Conservation (phyloP, 768 basidiomycete genomes). For the Lactifluus pinguis region DNA sequence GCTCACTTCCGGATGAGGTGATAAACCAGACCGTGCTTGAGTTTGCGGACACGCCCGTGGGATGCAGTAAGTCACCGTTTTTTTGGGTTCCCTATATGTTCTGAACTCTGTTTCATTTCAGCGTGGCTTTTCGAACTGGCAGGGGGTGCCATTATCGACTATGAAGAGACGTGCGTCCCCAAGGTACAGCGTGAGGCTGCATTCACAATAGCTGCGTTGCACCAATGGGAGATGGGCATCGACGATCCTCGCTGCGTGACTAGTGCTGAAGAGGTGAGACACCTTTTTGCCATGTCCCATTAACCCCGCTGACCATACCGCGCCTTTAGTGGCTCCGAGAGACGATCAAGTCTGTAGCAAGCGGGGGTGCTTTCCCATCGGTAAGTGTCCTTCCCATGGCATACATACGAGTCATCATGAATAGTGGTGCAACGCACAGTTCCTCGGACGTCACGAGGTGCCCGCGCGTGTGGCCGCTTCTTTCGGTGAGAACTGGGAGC, state of each 20-base stretch:
- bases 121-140: conserved; percentile 92
- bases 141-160: conserved; percentile 69
- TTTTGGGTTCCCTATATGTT: not conserved
- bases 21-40: conserved; percentile 74
- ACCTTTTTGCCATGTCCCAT: conserved; percentile 2
- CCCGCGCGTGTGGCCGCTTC: conserved; percentile 53
- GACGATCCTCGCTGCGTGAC: conserved; percentile 74
- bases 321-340: conserved; percentile 64
- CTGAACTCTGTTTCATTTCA: conserved; percentile 22
- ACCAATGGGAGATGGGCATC: conserved; percentile 85
- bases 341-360: conserved; percentile 59
- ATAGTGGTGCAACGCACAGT: conserved; percentile 34
- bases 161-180: conserved; percentile 65
- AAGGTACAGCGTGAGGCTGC: conserved; percentile 68
- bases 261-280: conserved; percentile 69
- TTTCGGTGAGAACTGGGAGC: conserved; percentile 68
- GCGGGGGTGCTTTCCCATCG: conserved; percentile 78
- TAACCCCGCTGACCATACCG: conserved; percentile 9
- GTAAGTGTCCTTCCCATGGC: conserved; percentile 38
- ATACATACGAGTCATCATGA: not conserved
- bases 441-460: conserved; percentile 64
- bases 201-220: conserved; percentile 83
- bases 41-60: conserved; percentile 78
- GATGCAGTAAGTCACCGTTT: conserved; percentile 63
- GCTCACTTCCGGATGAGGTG: conserved; percentile 78